Evolutionary conservation across 768 basidiomycete genomes (phyloP).

Genomic region (Xerocomus spinulosus): DNA sequence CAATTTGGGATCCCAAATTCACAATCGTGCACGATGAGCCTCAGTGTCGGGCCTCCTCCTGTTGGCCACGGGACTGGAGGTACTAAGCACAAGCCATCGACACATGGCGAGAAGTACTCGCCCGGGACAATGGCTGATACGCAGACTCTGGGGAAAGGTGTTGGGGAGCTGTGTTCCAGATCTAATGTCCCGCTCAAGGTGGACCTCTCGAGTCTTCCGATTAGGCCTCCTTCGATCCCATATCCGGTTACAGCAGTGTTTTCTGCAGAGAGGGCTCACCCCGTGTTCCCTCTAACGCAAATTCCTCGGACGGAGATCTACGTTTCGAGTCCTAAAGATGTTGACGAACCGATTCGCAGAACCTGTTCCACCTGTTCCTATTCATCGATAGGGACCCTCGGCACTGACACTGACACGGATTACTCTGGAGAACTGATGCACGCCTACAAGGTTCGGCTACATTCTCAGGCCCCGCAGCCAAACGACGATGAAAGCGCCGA

Average conservation of each 20-base stretch:
- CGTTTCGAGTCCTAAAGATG: neutral
- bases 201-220: neutral
- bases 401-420: slow-evolving; percentile 4
- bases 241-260: no score
- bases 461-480: slow-evolving; percentile 7
- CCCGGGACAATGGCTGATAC: neutral
- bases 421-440: slow-evolving; percentile 2
- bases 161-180: slow-evolving; percentile 2
- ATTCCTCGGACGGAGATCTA: no score
- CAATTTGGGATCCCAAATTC: neutral
- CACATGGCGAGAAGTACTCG: neutral
- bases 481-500: neutral
- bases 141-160: neutral
- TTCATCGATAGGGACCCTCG: neutral
- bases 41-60: slow-evolving; percentile 1
- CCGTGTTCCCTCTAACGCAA: no score
- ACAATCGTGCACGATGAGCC: neutral
- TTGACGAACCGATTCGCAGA: no score
- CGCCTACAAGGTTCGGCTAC: slow-evolving; percentile 2
- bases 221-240: neutral
- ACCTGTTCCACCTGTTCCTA: neutral
- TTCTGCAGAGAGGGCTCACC: no score
- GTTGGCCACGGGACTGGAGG: neutral
- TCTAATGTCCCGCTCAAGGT: slow-evolving; percentile 8
- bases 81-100: neutral